Evolutionary conservation across 371 early-diverging fungal genomes (phyloP), one percentile per base, ranked within the genome.

Genomic region (Caulochytrium protostelioides): DNA sequence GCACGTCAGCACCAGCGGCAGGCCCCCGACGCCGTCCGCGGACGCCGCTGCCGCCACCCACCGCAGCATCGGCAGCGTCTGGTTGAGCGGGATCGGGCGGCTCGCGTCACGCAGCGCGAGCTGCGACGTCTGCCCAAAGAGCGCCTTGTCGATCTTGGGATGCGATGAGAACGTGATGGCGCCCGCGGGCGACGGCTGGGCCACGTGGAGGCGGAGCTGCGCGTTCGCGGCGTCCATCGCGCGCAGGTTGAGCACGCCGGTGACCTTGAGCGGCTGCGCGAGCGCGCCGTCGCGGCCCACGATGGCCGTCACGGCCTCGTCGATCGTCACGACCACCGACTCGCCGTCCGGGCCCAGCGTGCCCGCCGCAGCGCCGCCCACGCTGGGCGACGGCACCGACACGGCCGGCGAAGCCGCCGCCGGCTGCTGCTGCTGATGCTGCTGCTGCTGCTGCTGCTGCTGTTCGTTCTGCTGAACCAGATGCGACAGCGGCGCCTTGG

Each of bases 71-170:
- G 77, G 78, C 19, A 85, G 58, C 6, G 80, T 60, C 49, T 79
- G 81, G 37, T 74, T 70, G n/a, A 75, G 38, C 12, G 95, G 95
- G 70, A 86, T 89, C 15, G 83, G 62, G 35, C 74, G 62, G 28
- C 73, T 49, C 1, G 74, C 53, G 41, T 89, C 89, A 49, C 72
- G 72, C 48, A 83, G 71, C 13, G 74, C 72, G 32, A 94, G 64
- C n/a, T 70, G 50, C 28, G 62, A 59, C 34, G 74, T 65, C 19
- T 46, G 58, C 25, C 70, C 65, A 61, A 79, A 94, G 16, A 70
- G 51, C n/a, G 47, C 57, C 58, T 89, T 94, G 65, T 94, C 91
- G 17, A 94, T 78, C 42, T 89, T 81, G n/a, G 95, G 95, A 49
- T 94, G 91, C 3, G 89, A 86, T 79, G 83, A 55, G 16, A 45